Evolutionary conservation across 2,329 filamentous ascomycete genomes (phyloP).

Genomic region (Triangularia verruculosa): DNA sequence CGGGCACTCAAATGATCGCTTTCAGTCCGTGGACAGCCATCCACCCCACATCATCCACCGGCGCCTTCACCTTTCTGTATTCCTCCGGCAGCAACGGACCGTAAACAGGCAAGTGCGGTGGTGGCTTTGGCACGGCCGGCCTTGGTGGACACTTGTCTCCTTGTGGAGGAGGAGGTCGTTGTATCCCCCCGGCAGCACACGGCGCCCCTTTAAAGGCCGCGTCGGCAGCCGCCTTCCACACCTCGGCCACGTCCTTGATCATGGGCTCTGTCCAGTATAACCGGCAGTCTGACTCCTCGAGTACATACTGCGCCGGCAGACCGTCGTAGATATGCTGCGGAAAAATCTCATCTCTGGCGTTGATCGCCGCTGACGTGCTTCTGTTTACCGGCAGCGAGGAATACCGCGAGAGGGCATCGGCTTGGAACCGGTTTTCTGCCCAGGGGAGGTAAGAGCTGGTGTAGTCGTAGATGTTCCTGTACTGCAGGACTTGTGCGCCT

Average conservation of each 20-base stretch:
- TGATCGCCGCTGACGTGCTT: constrained; percentile 35
- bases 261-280: constrained; percentile 52
- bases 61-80: background rate
- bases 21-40: constrained; percentile 11
- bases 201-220: constrained; percentile 33
- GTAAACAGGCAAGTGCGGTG: too few species aligned
- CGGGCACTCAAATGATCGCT: constrained; percentile 13
- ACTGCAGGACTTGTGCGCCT: constrained; percentile 43
- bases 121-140: background rate
- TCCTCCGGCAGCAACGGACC: background rate
- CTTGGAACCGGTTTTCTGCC: constrained; percentile 31
- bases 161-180: too few species aligned
- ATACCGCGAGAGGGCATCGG: constrained; percentile 34
- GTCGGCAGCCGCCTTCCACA: constrained; percentile 45
- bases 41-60: constrained; percentile 6
- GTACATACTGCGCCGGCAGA: constrained; percentile 47
- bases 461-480: constrained; percentile 31
- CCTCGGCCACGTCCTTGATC: constrained; percentile 43
- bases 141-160: background rate
- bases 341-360: constrained; percentile 41
- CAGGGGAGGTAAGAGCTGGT: constrained; percentile 26
- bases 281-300: constrained; percentile 48
- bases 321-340: constrained; percentile 38
- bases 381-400: constrained; percentile 34
- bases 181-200: background rate